phyloP scores from a whole-genome alignment of 148 eudicot genomes.

The Rhododendron williamsianum region DNA sequence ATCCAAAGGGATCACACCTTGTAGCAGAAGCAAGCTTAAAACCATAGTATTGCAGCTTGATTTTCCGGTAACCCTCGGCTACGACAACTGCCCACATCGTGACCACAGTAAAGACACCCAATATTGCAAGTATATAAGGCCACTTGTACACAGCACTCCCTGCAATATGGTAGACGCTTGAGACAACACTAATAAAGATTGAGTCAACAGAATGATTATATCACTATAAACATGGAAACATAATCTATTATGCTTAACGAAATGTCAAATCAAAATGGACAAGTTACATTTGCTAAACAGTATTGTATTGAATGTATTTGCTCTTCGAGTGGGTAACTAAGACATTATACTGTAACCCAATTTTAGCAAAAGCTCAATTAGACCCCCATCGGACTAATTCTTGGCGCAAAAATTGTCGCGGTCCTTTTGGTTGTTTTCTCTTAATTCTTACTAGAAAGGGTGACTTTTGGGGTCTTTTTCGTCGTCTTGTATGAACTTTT shows the following conservation, averaged over 20 bases:
- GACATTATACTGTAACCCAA: not conserved
- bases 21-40: constrained; percentile 91
- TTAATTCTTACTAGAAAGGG: not conserved
- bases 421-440: not conserved
- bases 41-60: constrained; percentile 90
- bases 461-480: not conserved
- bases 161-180: constrained; percentile 30
- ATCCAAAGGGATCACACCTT: constrained; percentile 55
- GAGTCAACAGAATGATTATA: not conserved
- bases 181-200: not conserved
- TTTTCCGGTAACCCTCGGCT: constrained; percentile 95
- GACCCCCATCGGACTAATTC: not conserved
- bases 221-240: not conserved
- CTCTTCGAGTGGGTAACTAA: not conserved
- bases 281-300: not conserved
- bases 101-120: constrained; percentile 62
- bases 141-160: constrained; percentile 69
- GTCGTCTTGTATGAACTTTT: not conserved
- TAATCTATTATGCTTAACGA: not conserved
- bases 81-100: constrained; percentile 96
- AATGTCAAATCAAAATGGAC: not conserved
- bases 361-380: not conserved
- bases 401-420: not conserved
- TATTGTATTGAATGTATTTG: not conserved
- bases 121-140: constrained; percentile 64